phyloP scores from a whole-genome alignment of 2,329 filamentous ascomycete species.

The Verticillium dahliae region DNA sequence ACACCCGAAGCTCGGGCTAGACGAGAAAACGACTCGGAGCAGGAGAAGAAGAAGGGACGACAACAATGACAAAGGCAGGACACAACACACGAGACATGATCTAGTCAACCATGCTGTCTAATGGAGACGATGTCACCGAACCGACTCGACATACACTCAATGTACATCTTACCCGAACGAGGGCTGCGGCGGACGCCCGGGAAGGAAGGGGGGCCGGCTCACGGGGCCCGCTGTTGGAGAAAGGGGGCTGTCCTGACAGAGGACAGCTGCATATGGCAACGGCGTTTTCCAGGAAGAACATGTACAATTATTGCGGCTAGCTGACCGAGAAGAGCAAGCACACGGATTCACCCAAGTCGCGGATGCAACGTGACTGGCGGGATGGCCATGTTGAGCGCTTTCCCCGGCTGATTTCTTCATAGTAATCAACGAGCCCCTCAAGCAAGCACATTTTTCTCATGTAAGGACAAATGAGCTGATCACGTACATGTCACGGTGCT shows the following conservation, averaged over 20 bases:
- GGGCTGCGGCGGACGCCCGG: not conserved
- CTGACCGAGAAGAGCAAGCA: not conserved
- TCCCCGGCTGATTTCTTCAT: too few relatives aligned
- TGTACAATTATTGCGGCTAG: conserved; percentile 25
- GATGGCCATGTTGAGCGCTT: too few relatives aligned
- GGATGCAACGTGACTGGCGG: not conserved
- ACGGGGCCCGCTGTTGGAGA: not conserved
- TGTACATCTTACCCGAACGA: not conserved
- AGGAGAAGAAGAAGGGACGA: too few relatives aligned
- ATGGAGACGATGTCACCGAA: not conserved
- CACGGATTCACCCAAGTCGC: not conserved
- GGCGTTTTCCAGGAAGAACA: conserved; percentile 24
- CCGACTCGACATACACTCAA: not conserved
- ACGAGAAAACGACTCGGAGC: not conserved
- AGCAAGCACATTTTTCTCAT: too few relatives aligned
- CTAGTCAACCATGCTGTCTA: not conserved
- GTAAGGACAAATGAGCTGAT: too few relatives aligned
- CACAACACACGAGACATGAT: not conserved
- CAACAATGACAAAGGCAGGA: not conserved
- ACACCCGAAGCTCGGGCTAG: conserved; percentile 43
- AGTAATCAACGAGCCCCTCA: too few relatives aligned
- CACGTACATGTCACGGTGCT: not conserved
- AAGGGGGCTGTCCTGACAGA: conserved; percentile 13
- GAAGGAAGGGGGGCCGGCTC: not conserved
- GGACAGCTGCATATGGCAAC: conserved; percentile 25